These are phyloP conservation scores for Suillus brevipes DNA, from an alignment of 768 basidiomycete species.

Conservation along the genomic window DNA sequence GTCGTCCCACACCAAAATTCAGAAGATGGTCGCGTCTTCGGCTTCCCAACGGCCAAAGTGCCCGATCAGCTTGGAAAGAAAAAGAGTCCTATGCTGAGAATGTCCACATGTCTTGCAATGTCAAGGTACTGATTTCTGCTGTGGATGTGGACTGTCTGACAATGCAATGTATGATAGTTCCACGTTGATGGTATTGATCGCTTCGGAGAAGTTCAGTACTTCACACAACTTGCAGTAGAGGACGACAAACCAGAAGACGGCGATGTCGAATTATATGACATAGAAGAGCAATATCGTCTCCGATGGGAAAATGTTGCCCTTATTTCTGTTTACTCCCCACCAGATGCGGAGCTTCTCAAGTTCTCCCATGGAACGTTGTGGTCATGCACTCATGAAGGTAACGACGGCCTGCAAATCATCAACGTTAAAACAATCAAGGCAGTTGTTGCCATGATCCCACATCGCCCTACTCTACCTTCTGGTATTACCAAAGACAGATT, in stretches of 20 bases:
- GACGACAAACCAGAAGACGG: not conserved
- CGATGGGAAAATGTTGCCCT: not conserved
- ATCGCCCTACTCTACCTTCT: not conserved
- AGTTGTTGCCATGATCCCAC: not conserved
- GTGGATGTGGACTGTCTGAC: not conserved
- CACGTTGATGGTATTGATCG: not conserved
- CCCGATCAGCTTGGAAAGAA: conserved; percentile 31
- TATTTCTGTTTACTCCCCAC: not conserved
- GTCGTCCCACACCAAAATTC: not conserved
- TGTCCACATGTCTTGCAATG: conserved; percentile 30
- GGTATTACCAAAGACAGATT: not conserved
- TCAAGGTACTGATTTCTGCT: conserved; percentile 27
- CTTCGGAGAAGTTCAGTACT: not conserved
- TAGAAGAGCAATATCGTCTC: not conserved
- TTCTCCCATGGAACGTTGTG: not conserved
- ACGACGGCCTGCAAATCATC: not conserved
- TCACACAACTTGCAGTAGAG: not conserved
- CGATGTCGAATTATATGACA: not conserved
- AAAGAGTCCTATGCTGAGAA: conserved; percentile 12
- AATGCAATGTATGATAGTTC: not conserved
- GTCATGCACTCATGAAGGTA: not conserved
- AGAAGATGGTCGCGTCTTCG: conserved; percentile 20
- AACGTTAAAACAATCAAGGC: not conserved
- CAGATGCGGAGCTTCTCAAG: not conserved
- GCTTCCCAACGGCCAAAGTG: conserved; percentile 27